phyloP scores from a whole-genome alignment of 2,329 filamentous ascomycete species.

The Alternaria incomplexa region DNA sequence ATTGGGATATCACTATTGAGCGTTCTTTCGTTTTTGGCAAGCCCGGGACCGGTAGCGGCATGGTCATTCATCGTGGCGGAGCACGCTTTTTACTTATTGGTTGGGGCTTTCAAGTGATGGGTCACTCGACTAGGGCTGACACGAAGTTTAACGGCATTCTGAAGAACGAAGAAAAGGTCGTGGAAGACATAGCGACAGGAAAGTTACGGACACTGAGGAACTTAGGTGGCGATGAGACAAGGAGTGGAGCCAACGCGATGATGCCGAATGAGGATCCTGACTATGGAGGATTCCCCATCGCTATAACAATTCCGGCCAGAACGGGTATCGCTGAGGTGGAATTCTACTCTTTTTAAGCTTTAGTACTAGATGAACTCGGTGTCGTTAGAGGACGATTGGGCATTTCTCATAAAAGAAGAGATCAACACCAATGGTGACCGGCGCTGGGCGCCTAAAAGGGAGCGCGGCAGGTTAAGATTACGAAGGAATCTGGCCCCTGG shows the following conservation, averaged over 20 bases:
- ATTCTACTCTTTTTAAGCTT: slow-evolving; percentile 8
- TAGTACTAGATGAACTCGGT: neutral
- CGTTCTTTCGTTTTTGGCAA: slow-evolving; percentile 57
- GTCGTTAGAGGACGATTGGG: neutral
- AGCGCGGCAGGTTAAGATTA: neutral
- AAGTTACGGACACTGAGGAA: slow-evolving; percentile 46
- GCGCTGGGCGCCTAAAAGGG: neutral
- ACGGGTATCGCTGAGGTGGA: slow-evolving; percentile 44
- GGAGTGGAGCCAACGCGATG: slow-evolving; percentile 56
- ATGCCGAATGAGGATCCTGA: slow-evolving; percentile 65
- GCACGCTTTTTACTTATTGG: slow-evolving; percentile 54
- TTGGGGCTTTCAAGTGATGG: slow-evolving; percentile 52
- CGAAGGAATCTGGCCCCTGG: neutral
- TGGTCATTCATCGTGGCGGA: slow-evolving; percentile 51
- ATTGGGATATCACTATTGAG: slow-evolving; percentile 49
- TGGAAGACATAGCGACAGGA: slow-evolving; percentile 45
- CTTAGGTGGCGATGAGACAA: slow-evolving; percentile 56
- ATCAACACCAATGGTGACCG: neutral
- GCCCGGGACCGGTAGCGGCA: slow-evolving; percentile 50
- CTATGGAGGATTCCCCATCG: slow-evolving; percentile 63
- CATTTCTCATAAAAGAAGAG: neutral
- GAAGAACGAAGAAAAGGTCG: slow-evolving; percentile 51
- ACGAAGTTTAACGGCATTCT: slow-evolving; percentile 54
- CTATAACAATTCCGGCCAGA: slow-evolving; percentile 60
- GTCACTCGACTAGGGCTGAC: slow-evolving; percentile 32